phyloP scores from a whole-genome alignment of 1,284 basidiomycete genomes.

The Ganoderma multipileum region DNA sequence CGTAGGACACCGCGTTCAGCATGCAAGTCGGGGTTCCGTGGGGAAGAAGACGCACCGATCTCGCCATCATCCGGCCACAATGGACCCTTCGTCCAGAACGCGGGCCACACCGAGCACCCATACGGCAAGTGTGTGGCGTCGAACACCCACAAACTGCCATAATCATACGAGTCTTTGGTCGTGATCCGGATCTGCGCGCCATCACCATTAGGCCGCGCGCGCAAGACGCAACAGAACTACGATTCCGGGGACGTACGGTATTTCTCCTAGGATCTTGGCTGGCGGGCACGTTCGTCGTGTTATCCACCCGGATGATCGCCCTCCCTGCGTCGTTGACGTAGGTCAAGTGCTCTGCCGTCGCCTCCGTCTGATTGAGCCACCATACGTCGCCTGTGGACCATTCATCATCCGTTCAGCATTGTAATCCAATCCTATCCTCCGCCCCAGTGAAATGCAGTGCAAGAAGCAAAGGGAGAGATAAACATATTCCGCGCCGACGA shows the following conservation, averaged over 20 bases:
- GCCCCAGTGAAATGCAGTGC: background rate
- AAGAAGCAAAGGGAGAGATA: background rate
- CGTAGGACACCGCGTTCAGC: background rate
- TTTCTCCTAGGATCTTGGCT: conserved; percentile 54
- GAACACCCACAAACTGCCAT: conserved; percentile 55
- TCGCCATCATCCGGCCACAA: conserved; percentile 60
- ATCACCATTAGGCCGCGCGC: background rate
- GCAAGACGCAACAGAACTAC: background rate
- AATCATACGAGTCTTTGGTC: conserved; percentile 54
- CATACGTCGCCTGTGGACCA: conserved; percentile 55
- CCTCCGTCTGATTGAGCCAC: conserved; percentile 52
- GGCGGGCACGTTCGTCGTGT: conserved; percentile 52
- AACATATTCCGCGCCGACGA: background rate
- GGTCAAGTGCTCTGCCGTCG: conserved; percentile 52
- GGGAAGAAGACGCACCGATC: conserved; percentile 46
- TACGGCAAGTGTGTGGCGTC: conserved; percentile 57
- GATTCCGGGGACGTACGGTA: conserved; percentile 48
- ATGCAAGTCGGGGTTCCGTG: background rate
- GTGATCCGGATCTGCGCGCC: conserved; percentile 57
- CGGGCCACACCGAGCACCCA: conserved; percentile 69
- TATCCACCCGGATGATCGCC: conserved; percentile 68
- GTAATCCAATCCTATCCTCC: background rate
- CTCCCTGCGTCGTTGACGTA: conserved; percentile 61
- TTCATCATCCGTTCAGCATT: background rate
- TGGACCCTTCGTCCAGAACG: conserved; percentile 49